These are phyloP conservation scores for Aegilops tauschii DNA, from an alignment of 176 grass and related monocot species.

Conservation along the genomic window DNA sequence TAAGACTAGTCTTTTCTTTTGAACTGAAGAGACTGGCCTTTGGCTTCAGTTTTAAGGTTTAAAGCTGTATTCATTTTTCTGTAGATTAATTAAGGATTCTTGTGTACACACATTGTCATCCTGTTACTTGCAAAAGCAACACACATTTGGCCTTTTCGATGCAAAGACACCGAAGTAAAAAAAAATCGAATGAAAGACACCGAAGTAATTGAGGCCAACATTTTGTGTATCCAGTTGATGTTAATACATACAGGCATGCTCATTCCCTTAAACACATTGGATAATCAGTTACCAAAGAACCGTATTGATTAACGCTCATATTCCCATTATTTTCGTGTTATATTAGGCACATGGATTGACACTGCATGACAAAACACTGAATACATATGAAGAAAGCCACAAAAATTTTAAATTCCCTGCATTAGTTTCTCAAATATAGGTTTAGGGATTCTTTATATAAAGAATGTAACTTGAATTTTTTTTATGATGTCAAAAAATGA, in stretches of 20 bases:
- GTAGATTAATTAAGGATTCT: neutral
- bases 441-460: no score
- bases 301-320: neutral
- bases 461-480: no score
- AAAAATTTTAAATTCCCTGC: neutral
- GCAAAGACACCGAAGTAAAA: neutral
- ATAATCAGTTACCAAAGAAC: neutral
- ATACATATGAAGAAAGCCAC: neutral
- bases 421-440: neutral
- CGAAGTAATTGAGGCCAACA: neutral
- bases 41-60: neutral
- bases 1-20: neutral
- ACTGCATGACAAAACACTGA: neutral
- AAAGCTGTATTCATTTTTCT: neutral
- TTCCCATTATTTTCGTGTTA: neutral
- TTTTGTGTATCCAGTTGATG: neutral
- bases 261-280: constrained; percentile 4
- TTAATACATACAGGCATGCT: neutral
- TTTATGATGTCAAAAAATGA: neutral
- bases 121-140: neutral
- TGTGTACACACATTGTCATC: neutral
- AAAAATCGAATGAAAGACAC: neutral
- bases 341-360: neutral
- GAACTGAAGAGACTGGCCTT: neutral
- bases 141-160: neutral